A percentile compares a stretch with the other conserved stretches of the same genome.
Conservation (phyloP, 371 early-diverging fungal genomes). For the Batrachochytrium dendrobatidis region DNA sequence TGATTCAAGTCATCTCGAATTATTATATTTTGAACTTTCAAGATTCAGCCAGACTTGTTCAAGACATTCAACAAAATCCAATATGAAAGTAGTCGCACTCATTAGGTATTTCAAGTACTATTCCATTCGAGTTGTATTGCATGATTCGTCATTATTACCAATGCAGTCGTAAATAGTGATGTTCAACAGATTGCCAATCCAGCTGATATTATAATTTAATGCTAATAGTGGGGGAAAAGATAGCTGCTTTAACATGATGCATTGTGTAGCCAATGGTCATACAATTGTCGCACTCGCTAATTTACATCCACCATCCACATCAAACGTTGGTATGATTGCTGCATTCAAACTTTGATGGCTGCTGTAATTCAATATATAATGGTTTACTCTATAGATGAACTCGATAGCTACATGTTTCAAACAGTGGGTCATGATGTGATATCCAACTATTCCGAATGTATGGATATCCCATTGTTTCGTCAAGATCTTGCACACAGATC, state of each 20-base stretch:
- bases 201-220: neutral
- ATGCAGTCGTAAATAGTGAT: neutral
- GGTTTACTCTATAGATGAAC: constrained; percentile 54
- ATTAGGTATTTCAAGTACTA: constrained; percentile 21
- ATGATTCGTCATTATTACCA: neutral
- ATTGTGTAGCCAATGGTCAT: constrained; percentile 92
- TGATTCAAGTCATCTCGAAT: too few species aligned
- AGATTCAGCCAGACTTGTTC: too few species aligned
- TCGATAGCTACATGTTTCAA: constrained; percentile 99
- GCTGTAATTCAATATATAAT: neutral
- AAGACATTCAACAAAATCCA: too few species aligned
- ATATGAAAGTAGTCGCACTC: constrained; percentile 58
- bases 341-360: neutral
- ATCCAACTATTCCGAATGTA: constrained; percentile 73
- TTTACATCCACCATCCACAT: constrained; percentile 58
- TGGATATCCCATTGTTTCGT: constrained; percentile 86
- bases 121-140: neutral
- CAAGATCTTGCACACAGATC: constrained; percentile 70
- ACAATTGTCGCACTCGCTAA: constrained; percentile 92
- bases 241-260: constrained; percentile 93
- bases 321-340: neutral
- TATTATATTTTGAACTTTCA: too few species aligned
- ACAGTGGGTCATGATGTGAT: constrained; percentile 97
- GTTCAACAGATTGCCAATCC: too few species aligned
- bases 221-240: constrained; percentile 91